Conservation (phyloP, 148 eudicot species). For the Vaccinium darrowii region DNA sequence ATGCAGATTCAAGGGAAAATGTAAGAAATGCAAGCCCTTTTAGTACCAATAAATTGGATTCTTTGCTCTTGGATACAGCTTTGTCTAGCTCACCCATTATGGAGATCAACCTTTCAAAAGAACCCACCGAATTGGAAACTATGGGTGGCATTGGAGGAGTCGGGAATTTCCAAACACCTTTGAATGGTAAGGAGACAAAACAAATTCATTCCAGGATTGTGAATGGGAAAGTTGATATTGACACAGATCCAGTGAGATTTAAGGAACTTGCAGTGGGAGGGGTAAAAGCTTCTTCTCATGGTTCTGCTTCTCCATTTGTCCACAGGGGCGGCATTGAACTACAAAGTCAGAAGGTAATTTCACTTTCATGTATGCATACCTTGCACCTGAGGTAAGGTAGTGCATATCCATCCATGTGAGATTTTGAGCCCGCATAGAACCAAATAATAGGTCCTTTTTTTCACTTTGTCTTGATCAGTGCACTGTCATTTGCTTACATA, state of each 20-base stretch:
- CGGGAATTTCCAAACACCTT: constrained; percentile 24
- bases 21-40: constrained; percentile 25
- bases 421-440: not conserved
- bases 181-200: constrained; percentile 19
- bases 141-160: constrained; percentile 19
- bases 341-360: constrained; percentile 35
- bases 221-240: constrained; percentile 22
- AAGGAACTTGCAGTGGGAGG: constrained; percentile 15
- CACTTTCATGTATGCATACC: not conserved
- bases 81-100: constrained; percentile 26
- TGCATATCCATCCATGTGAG: not conserved
- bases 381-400: not conserved
- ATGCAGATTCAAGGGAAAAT: constrained; percentile 20
- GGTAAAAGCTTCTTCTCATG: constrained; percentile 19
- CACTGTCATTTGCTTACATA: not conserved
- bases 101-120: constrained; percentile 19
- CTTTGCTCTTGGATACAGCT: constrained; percentile 18
- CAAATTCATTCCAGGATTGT: constrained; percentile 7
- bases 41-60: constrained; percentile 22
- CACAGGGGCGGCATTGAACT: constrained; percentile 26
- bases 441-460: not conserved
- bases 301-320: constrained; percentile 31
- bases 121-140: constrained; percentile 19
- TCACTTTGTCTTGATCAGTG: not conserved
- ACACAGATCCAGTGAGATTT: constrained; percentile 16